These are phyloP conservation scores for Sanghuangporus sanghuang DNA, from an alignment of 1,284 basidiomycete species.

Conservation along the genomic window DNA sequence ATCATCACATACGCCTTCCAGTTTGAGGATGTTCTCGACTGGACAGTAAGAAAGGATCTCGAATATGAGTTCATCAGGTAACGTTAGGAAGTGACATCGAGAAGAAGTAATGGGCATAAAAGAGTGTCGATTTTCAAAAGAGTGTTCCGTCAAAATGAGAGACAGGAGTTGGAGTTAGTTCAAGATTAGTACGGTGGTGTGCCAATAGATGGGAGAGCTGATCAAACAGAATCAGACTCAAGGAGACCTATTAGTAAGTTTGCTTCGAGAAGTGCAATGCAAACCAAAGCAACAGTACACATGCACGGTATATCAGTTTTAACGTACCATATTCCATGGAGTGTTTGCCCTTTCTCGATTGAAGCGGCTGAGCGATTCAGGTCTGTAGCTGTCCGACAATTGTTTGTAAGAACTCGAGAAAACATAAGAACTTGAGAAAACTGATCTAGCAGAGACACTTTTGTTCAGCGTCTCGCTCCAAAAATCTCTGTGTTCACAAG, in stretches of 20 bases:
- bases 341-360: too few relatives aligned
- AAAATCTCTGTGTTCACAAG: too few relatives aligned
- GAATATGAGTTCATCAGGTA: constrained; percentile 5
- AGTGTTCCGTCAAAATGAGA: not conserved
- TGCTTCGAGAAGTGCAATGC: not conserved
- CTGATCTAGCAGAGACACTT: too few relatives aligned
- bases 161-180: not conserved
- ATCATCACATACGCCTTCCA: constrained; percentile 1
- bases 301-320: too few relatives aligned
- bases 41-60: constrained; percentile 6
- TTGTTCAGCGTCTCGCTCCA: too few relatives aligned
- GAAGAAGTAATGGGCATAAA: not conserved
- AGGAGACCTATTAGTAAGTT: not conserved
- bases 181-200: not conserved
- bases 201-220: not conserved
- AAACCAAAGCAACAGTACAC: too few relatives aligned
- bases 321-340: too few relatives aligned
- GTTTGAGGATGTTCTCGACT: not conserved
- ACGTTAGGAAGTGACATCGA: not conserved
- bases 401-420: too few relatives aligned
- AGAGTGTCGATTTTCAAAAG: not conserved
- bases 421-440: too few relatives aligned
- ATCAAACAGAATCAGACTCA: not conserved
- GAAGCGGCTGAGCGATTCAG: too few relatives aligned
- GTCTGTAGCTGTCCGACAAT: too few relatives aligned